Evolutionary conservation across 1,139 yeast species (phyloP).

Genomic region (Suhomyces yuchorum): DNA sequence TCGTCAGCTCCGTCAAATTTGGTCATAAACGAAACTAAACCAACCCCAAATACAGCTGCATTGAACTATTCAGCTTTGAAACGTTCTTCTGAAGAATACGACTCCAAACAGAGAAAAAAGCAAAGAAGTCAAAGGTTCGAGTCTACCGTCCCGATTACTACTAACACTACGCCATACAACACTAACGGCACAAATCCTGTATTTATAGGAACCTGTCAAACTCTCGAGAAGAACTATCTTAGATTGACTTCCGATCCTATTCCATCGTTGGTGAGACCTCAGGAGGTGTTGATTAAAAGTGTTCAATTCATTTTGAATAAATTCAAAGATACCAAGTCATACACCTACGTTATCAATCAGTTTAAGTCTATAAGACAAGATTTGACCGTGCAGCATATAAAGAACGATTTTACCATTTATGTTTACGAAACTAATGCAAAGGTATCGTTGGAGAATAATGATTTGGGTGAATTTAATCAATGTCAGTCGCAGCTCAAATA

Average conservation of each 20-base stretch:
- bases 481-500: constrained; percentile 81
- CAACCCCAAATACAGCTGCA: not conserved
- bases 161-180: constrained; percentile 6
- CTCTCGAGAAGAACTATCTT: constrained; percentile 74
- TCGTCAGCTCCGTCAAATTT: not conserved
- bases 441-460: constrained; percentile 79
- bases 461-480: constrained; percentile 93
- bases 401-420: constrained; percentile 69
- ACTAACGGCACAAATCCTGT: constrained; percentile 1
- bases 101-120: constrained; percentile 43
- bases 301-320: constrained; percentile 56
- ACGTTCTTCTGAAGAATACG: constrained; percentile 21
- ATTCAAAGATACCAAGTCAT: constrained; percentile 56
- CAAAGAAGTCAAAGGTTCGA: constrained; percentile 59
- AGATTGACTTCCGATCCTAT: constrained; percentile 91
- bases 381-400: constrained; percentile 87
- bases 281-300: constrained; percentile 58
- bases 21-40: not conserved
- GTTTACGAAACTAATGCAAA: constrained; percentile 89
- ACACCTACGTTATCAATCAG: constrained; percentile 83
- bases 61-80: constrained; percentile 5
- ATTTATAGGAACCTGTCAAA: constrained; percentile 66
- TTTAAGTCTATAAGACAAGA: constrained; percentile 92
- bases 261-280: constrained; percentile 80
- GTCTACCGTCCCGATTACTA: constrained; percentile 5